Percentiles rank a stretch among this genome's conserved stretches.
These are phyloP conservation scores for Rhododendron kiyosumense DNA, from an alignment of 148 eudicot genomes.

Conservation along the genomic window DNA sequence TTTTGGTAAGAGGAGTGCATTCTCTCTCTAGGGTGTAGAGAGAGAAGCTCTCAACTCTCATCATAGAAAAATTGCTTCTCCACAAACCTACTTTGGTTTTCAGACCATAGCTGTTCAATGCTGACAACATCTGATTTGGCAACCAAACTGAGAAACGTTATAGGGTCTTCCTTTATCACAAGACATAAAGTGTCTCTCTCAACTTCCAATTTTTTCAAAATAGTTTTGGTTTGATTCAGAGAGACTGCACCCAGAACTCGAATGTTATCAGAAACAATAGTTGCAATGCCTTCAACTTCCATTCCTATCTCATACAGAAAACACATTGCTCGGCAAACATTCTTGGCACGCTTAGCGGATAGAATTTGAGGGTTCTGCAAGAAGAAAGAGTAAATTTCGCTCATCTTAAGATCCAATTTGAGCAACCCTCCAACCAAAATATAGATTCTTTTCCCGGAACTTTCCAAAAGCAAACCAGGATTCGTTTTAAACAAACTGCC, in stretches of 20 bases:
- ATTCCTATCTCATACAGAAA: slow-evolving; percentile 38
- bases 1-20: too few species aligned
- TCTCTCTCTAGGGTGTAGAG: too few species aligned
- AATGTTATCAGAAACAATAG: slow-evolving; percentile 30
- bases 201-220: slow-evolving; percentile 27
- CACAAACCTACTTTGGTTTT: not conserved
- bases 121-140: slow-evolving; percentile 19
- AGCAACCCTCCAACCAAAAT: slow-evolving; percentile 32
- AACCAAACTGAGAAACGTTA: slow-evolving; percentile 32
- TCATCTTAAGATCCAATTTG: slow-evolving; percentile 44
- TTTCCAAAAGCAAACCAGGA: slow-evolving; percentile 37
- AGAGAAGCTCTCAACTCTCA: too few species aligned
- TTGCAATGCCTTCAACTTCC: slow-evolving; percentile 27
- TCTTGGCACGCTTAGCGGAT: slow-evolving; percentile 33
- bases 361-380: slow-evolving; percentile 33
- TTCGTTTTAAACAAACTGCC: slow-evolving; percentile 22
- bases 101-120: slow-evolving; percentile 6
- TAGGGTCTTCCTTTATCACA: slow-evolving; percentile 35
- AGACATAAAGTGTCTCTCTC: slow-evolving; percentile 25
- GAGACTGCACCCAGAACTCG: slow-evolving; percentile 26
- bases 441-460: slow-evolving; percentile 38
- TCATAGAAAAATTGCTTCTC: too few species aligned
- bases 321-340: slow-evolving; percentile 32
- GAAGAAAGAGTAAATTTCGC: slow-evolving; percentile 25
- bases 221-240: slow-evolving; percentile 36